phyloP scores from a whole-genome alignment of 139 green algal species.

The Zygnema circumcarinatum region DNA sequence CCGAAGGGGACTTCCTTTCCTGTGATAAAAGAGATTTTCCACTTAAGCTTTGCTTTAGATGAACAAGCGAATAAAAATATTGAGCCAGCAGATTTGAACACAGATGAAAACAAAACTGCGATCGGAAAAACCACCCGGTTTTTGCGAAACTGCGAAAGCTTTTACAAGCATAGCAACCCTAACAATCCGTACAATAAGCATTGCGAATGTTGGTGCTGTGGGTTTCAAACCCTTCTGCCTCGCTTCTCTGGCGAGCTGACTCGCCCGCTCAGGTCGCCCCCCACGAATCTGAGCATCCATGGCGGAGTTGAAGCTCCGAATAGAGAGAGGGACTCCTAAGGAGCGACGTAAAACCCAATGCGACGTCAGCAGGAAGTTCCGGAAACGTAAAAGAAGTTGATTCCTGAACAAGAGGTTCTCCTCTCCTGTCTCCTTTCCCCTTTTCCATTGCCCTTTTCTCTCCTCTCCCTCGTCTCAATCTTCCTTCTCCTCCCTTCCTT shows the following conservation, averaged over 20 bases:
- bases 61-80: too few relatives aligned
- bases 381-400: neutral
- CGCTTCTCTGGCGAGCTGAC: neutral
- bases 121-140: too few relatives aligned
- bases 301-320: constrained; percentile 40
- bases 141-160: too few relatives aligned
- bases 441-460: neutral
- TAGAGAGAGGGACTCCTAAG: constrained; percentile 1
- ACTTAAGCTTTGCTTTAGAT: too few relatives aligned
- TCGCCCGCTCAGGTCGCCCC: neutral
- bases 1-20: too few relatives aligned
- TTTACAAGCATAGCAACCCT: too few relatives aligned
- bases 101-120: too few relatives aligned
- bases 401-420: neutral
- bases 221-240: neutral
- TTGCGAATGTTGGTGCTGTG: constrained; percentile 43
- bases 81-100: too few relatives aligned
- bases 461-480: neutral
- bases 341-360: neutral
- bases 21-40: too few relatives aligned
- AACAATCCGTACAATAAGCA: constrained; percentile 32
- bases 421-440: neutral
- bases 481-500: neutral
- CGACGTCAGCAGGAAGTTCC: neutral
- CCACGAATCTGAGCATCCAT: constrained; percentile 45